phyloP scores from a whole-genome alignment of 1,284 basidiomycete species.

The Naganishia sp. region DNA sequence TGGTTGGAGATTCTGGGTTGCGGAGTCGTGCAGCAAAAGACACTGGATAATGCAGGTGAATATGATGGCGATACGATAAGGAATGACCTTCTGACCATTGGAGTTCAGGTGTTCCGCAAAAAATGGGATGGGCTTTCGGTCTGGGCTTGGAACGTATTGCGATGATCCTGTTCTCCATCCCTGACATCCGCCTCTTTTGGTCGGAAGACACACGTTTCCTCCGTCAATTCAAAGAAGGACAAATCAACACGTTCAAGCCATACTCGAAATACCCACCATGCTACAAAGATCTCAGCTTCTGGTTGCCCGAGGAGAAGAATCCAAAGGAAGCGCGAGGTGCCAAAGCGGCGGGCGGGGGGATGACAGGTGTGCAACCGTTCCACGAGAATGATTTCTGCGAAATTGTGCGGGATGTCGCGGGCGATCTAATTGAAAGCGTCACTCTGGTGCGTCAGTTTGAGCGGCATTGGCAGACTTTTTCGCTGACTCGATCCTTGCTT shows the following conservation, averaged over 20 bases:
- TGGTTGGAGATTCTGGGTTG: slow-evolving; percentile 97
- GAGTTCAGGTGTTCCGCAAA: slow-evolving; percentile 68
- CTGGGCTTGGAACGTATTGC: slow-evolving; percentile 96
- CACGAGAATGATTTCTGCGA: slow-evolving; percentile 99
- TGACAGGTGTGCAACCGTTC: slow-evolving; percentile 52
- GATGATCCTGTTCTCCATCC: slow-evolving; percentile 96
- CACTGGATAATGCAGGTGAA: slow-evolving; percentile 80
- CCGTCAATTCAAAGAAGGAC: slow-evolving; percentile 75
- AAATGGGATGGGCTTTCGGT: slow-evolving; percentile 97
- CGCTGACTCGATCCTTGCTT: background rate
- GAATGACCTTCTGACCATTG: background rate
- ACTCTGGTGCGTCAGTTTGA: slow-evolving; percentile 63
- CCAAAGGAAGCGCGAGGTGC: slow-evolving; percentile 26
- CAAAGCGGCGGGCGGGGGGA: slow-evolving; percentile 37
- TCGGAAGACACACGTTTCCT: slow-evolving; percentile 84
- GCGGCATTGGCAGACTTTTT: background rate
- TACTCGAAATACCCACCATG: slow-evolving; percentile 88
- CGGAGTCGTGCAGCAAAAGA: slow-evolving; percentile 87
- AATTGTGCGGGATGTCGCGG: slow-evolving; percentile 84
- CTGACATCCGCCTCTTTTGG: slow-evolving; percentile 99
- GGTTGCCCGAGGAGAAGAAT: slow-evolving; percentile 62
- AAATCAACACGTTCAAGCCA: slow-evolving; percentile 76
- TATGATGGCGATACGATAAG: slow-evolving; percentile 34
- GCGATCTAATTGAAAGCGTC: slow-evolving; percentile 89
- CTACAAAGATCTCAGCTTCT: slow-evolving; percentile 89